Evolutionary conservation across 2,329 filamentous ascomycete genomes (phyloP).

Genomic region (Coleophoma cylindrospora): DNA sequence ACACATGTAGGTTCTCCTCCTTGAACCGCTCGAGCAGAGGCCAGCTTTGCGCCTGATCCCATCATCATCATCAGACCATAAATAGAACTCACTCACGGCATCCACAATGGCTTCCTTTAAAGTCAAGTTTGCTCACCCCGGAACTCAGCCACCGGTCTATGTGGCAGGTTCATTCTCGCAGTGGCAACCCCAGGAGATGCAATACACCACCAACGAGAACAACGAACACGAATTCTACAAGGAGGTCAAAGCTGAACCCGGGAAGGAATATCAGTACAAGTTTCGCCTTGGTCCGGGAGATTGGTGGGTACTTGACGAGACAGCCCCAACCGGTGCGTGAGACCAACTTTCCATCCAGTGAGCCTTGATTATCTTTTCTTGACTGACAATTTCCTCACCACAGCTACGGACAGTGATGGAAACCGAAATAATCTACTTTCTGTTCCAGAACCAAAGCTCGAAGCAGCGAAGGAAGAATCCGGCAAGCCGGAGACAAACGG

Average conservation of each 20-base stretch:
- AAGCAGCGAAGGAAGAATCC: conserved; percentile 23
- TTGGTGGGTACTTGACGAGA: conserved; percentile 67
- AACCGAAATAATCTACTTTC: conserved; percentile 47
- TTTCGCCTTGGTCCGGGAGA: conserved; percentile 62
- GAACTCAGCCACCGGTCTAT: conserved; percentile 62
- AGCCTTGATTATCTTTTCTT: neutral
- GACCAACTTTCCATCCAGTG: neutral
- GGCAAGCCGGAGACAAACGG: conserved; percentile 9
- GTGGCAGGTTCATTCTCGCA: conserved; percentile 65
- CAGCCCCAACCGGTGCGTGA: conserved; percentile 49
- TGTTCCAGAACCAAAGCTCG: neutral
- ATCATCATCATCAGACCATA: too few relatives aligned
- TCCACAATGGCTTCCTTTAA: conserved; percentile 39
- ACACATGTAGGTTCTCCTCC: too few relatives aligned
- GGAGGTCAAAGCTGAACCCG: conserved; percentile 46
- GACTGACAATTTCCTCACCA: too few relatives aligned
- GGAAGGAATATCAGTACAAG: conserved; percentile 67
- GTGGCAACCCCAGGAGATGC: conserved; percentile 66
- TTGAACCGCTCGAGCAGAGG: too few relatives aligned
- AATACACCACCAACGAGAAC: conserved; percentile 40
- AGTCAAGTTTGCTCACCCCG: conserved; percentile 56
- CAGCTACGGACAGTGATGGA: conserved; percentile 44
- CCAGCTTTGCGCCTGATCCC: too few relatives aligned
- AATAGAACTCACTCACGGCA: too few relatives aligned
- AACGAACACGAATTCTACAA: conserved; percentile 56